Evolutionary conservation across 1,284 basidiomycete species (phyloP).

Genomic region (Fomitopsis pinicola): DNA sequence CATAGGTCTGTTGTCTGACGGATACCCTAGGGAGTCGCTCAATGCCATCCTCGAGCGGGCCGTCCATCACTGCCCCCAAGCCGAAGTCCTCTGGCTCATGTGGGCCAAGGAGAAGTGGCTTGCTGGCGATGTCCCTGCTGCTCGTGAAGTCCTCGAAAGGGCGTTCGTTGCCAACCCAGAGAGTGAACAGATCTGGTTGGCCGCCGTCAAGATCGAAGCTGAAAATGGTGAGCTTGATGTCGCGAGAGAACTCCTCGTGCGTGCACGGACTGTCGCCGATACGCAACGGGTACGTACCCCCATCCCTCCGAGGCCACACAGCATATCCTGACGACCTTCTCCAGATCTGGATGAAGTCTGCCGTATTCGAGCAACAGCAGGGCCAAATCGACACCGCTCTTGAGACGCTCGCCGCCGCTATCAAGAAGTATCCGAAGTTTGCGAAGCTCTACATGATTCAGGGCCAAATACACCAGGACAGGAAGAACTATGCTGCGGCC

Average conservation of each 20-base stretch:
- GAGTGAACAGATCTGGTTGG: constrained; percentile 96
- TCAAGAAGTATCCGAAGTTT: constrained; percentile 81
- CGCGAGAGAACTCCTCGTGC: constrained; percentile 81
- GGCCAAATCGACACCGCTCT: constrained; percentile 74
- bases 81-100: constrained; percentile 97
- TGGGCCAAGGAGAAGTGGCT: constrained; percentile 95
- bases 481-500: constrained; percentile 58
- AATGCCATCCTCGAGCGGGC: constrained; percentile 80
- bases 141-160: constrained; percentile 81
- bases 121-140: constrained; percentile 81
- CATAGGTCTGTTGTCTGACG: not conserved
- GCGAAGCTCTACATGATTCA: constrained; percentile 96
- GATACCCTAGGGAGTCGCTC: constrained; percentile 61
- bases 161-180: constrained; percentile 96
- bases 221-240: constrained; percentile 89
- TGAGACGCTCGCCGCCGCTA: constrained; percentile 68
- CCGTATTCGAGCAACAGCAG: constrained; percentile 90
- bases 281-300: constrained; percentile 72
- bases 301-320: not conserved
- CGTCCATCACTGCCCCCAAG: constrained; percentile 87
- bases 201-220: constrained; percentile 93
- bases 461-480: constrained; percentile 80
- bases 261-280: constrained; percentile 86
- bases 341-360: constrained; percentile 98
- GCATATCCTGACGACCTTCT: constrained; percentile 7